These are phyloP conservation scores for Cyclotella choctawhatcheeana DNA, from an alignment of 108 stramenopile species.

Conservation along the genomic window DNA sequence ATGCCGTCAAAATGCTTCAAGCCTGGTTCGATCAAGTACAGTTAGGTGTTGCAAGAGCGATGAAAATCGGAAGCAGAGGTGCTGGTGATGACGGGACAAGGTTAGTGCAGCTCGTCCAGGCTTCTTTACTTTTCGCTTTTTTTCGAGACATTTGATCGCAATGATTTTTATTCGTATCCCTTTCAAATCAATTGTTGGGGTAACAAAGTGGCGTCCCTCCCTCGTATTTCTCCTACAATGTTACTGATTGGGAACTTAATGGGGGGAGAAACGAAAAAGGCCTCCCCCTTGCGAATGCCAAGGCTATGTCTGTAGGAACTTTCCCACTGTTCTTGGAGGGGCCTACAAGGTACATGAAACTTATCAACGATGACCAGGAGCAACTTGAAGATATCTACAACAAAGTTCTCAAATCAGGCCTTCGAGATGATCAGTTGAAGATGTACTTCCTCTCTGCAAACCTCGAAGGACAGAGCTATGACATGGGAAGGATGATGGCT, in stretches of 20 bases:
- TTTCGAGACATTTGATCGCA: too few species aligned
- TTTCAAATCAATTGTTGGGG: too few species aligned
- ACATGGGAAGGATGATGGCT: conserved; percentile 97
- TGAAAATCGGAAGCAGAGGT: conserved; percentile 83
- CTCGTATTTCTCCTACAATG: conserved; percentile 86
- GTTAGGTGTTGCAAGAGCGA: conserved; percentile 77
- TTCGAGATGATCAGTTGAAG: conserved; percentile 84
- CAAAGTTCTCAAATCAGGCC: conserved; percentile 78
- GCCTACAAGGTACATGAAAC: conserved; percentile 95
- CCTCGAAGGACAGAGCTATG: conserved; percentile 89
- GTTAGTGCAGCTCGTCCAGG: too few species aligned
- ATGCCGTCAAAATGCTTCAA: conserved; percentile 67
- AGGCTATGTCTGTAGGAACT: conserved; percentile 80
- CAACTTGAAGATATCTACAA: conserved; percentile 83
- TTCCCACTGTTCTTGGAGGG: conserved; percentile 96
- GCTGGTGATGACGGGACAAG: conserved; percentile 86
- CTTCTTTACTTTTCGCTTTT: too few species aligned
- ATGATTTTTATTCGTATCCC: too few species aligned
- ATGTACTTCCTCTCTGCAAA: conserved; percentile 93
- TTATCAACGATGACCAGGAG: conserved; percentile 76
- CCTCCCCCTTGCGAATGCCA: conserved; percentile 80
- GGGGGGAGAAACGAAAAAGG: conserved; percentile 61
- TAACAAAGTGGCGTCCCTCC: conserved; percentile 87
- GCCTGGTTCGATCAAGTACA: conserved; percentile 82
- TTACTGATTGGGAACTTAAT: conserved; percentile 75